A percentile compares a stretch with the other conserved stretches of the same genome.
Evolutionary conservation across 805 yeast species (phyloP).

Genomic region (Schizosaccharomyces pombe): ASM294v3 CU329670.1:4470001-4470500

Average conservation of each 20-base stretch:
- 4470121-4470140: constrained; percentile 36
- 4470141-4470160: constrained; percentile 32
- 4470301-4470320: neutral
- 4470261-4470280: neutral
- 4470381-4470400: neutral
- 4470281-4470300: neutral
- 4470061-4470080: constrained; percentile 26
- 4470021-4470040: constrained; percentile 61
- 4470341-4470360: neutral
- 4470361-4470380: neutral
- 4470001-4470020: constrained; percentile 54
- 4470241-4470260: neutral
- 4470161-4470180: constrained; percentile 33
- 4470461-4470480: too few species aligned
- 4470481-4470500: too few species aligned
- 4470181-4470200: constrained; percentile 16
- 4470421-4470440: too few species aligned
- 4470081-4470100: constrained; percentile 92
- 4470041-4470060: constrained; percentile 69
- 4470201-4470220: neutral
- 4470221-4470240: neutral
- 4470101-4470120: constrained; percentile 46
- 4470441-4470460: too few species aligned
- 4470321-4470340: neutral
- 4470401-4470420: too few species aligned